These are phyloP conservation scores for Diutina siamensis DNA, from an alignment of 1,139 yeast species.

Conservation along the genomic window DNA sequence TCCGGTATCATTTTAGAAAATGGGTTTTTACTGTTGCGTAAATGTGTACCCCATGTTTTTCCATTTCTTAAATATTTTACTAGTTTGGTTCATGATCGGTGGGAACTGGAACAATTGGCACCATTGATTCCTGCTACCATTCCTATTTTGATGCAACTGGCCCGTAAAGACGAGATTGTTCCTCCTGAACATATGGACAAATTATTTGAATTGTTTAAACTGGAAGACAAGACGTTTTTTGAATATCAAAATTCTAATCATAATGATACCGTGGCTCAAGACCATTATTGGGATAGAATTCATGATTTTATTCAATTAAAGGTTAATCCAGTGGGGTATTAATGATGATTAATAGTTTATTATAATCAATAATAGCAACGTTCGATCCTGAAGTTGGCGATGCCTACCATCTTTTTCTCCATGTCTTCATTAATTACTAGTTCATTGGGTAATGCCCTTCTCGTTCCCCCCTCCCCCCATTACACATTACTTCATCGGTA, in stretches of 20 bases:
- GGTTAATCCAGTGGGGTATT: constrained; percentile 30
- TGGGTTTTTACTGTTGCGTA: constrained; percentile 68
- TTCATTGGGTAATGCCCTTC: too few species aligned
- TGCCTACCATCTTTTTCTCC: too few species aligned
- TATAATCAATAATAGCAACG: too few species aligned
- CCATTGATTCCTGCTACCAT: constrained; percentile 36
- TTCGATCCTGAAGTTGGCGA: too few species aligned
- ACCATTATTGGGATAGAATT: constrained; percentile 63
- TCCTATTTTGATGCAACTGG: constrained; percentile 66
- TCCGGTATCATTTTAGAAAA: constrained; percentile 71
- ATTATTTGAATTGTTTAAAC: constrained; percentile 40
- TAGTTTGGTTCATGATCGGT: constrained; percentile 59
- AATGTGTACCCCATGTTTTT: constrained; percentile 74
- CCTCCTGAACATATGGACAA: constrained; percentile 76
- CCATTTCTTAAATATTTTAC: constrained; percentile 54
- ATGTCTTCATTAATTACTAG: too few species aligned
- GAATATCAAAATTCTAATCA: constrained; percentile 55
- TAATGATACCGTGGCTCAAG: constrained; percentile 69
- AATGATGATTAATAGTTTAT: background rate
- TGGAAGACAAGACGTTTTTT: constrained; percentile 34
- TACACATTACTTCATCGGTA: too few species aligned
- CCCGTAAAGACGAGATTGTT: constrained; percentile 76
- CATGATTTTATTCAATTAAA: constrained; percentile 39
- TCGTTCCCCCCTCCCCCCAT: too few species aligned
- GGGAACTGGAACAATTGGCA: constrained; percentile 70